phyloP scores from a whole-genome alignment of 129 eudicot genomes.

The Apium graveolens region DNA sequence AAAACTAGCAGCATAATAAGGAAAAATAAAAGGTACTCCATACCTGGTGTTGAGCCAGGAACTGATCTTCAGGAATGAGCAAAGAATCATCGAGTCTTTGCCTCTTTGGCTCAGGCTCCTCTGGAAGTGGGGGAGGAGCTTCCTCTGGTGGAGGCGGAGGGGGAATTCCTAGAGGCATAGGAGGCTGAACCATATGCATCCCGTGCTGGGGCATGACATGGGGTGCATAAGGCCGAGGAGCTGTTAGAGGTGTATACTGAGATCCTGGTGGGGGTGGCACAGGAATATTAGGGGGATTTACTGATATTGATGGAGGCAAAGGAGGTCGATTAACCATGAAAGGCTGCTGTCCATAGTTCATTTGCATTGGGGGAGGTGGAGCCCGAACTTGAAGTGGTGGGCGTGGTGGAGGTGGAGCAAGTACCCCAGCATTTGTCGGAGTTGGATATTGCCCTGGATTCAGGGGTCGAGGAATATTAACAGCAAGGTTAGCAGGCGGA shows the following conservation, averaged over 20 bases:
- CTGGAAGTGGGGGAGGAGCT: conserved; percentile 92
- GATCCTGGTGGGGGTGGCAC: conserved; percentile 87
- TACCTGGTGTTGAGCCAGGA: conserved; percentile 84
- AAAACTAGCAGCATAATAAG: background rate
- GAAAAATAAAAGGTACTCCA: background rate
- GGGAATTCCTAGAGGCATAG: conserved; percentile 75
- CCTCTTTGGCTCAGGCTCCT: conserved; percentile 89
- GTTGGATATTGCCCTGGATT: conserved; percentile 39
- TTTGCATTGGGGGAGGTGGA: conserved; percentile 62
- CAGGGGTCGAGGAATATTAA: conserved; percentile 32
- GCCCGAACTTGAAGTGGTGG: conserved; percentile 51
- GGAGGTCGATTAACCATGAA: conserved; percentile 68
- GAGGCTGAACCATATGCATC: conserved; percentile 62
- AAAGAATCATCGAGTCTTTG: conserved; percentile 74
- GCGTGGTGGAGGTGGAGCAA: conserved; percentile 52
- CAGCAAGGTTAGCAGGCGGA: conserved; percentile 38
- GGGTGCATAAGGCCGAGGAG: conserved; percentile 44
- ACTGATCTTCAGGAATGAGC: conserved; percentile 86
- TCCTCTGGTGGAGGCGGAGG: conserved; percentile 85
- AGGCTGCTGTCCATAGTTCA: conserved; percentile 64
- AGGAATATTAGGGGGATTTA: conserved; percentile 40
- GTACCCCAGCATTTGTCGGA: conserved; percentile 33
- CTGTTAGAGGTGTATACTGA: conserved; percentile 47
- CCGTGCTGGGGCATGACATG: conserved; percentile 62
- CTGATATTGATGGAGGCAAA: conserved; percentile 39